phyloP scores from a whole-genome alignment of 208 protist species.

The Sergeia podlipaevii region DNA sequence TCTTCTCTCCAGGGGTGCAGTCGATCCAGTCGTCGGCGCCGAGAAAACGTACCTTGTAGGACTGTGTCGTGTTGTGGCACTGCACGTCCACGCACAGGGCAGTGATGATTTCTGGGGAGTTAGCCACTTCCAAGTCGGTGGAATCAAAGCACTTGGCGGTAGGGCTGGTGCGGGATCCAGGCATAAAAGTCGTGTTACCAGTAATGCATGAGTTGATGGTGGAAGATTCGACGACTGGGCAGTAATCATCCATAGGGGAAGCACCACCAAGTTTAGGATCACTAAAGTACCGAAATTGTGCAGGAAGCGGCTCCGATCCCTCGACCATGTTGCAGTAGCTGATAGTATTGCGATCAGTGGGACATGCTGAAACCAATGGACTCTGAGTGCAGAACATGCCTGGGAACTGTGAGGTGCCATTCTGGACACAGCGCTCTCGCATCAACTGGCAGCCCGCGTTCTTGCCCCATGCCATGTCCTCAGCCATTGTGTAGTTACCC shows the following conservation, averaged over 20 bases:
- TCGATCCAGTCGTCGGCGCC: slow-evolving; percentile 5
- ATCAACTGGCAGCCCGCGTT: slow-evolving; percentile 20
- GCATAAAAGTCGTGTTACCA: slow-evolving; percentile 4
- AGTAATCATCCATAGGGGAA: slow-evolving; percentile 33
- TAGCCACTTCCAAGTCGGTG: not conserved
- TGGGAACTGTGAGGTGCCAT: slow-evolving; percentile 14
- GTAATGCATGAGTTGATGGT: slow-evolving; percentile 14
- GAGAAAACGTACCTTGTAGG: slow-evolving; percentile 4
- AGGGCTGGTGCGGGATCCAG: slow-evolving; percentile 14
- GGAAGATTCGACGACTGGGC: slow-evolving; percentile 21
- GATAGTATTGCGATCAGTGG: slow-evolving; percentile 14
- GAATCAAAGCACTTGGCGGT: slow-evolving; percentile 15
- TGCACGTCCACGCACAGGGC: slow-evolving; percentile 19
- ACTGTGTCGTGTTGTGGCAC: slow-evolving; percentile 3
- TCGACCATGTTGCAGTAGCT: slow-evolving; percentile 13
- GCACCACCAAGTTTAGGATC: slow-evolving; percentile 14
- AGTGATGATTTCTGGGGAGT: not conserved
- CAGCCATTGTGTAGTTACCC: slow-evolving; percentile 20
- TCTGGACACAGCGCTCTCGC: slow-evolving; percentile 15
- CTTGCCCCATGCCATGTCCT: slow-evolving; percentile 23
- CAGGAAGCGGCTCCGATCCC: not conserved
- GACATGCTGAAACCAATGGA: slow-evolving; percentile 7
- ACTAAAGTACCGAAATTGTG: slow-evolving; percentile 38
- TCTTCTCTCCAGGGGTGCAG: slow-evolving; percentile 2
- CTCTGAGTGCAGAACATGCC: slow-evolving; percentile 23